A percentile compares a stretch with the other conserved stretches of the same genome.
These are phyloP conservation scores for Helenozyma rhizophorensis DNA, from an alignment of 805 yeast species.

Conservation along the genomic window DNA sequence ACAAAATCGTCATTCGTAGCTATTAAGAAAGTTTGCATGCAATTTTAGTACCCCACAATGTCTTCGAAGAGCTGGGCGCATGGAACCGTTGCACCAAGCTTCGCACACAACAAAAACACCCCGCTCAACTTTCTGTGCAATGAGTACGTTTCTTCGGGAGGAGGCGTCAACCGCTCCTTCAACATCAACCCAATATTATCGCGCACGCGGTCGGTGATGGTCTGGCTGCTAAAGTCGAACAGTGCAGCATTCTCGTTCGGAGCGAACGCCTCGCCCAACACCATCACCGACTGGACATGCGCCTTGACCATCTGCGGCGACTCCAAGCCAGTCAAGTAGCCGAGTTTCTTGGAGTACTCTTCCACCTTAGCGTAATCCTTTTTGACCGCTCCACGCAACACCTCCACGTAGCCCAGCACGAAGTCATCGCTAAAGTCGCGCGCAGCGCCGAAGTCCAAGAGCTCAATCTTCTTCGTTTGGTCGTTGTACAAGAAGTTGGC, in stretches of 20 bases:
- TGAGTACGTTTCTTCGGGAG: slow-evolving; percentile 98
- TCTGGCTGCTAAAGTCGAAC: slow-evolving; percentile 77
- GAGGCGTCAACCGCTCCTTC: slow-evolving; percentile 87
- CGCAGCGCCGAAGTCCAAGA: slow-evolving; percentile 94
- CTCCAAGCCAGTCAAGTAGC: slow-evolving; percentile 90
- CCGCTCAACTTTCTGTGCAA: slow-evolving; percentile 94
- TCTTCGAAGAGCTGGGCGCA: slow-evolving; percentile 73
- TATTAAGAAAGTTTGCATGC: no score
- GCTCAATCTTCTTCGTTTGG: slow-evolving; percentile 67
- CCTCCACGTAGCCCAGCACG: slow-evolving; percentile 59
- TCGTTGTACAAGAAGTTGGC: slow-evolving; percentile 88
- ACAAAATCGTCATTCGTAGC: no score
- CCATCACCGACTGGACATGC: slow-evolving; percentile 85
- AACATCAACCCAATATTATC: slow-evolving; percentile 86
- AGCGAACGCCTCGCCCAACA: slow-evolving; percentile 88
- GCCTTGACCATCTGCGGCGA: slow-evolving; percentile 84
- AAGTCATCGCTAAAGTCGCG: slow-evolving; percentile 71
- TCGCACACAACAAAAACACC: slow-evolving; percentile 83
- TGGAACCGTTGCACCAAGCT: slow-evolving; percentile 77
- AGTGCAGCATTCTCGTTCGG: slow-evolving; percentile 45
- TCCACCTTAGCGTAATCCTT: slow-evolving; percentile 64
- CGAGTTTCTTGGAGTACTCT: slow-evolving; percentile 64
- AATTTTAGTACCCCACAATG: slow-evolving; percentile 64
- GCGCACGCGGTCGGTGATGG: slow-evolving; percentile 90
- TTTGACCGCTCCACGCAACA: slow-evolving; percentile 70